Evolutionary conservation across 306 rosid species (phyloP).

Genomic region (Vigna unguiculata): DNA sequence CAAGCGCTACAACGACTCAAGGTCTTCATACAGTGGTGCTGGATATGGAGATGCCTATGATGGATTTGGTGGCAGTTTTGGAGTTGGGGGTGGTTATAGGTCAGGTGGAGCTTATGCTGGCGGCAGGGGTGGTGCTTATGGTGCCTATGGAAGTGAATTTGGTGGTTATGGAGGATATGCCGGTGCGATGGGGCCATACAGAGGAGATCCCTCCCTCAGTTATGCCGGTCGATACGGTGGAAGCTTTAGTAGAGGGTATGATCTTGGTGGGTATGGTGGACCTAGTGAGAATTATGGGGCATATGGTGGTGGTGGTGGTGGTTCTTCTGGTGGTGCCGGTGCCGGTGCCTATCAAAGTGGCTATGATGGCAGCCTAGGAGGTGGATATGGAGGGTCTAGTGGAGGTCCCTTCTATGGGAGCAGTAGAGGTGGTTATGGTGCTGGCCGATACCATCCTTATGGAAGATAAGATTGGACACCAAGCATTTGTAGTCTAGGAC

Average conservation of each 20-base stretch:
- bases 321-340: conserved; percentile 56
- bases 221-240: conserved; percentile 87
- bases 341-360: conserved; percentile 74
- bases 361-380: conserved; percentile 69
- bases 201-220: conserved; percentile 84
- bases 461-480: conserved; percentile 63
- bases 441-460: conserved; percentile 92
- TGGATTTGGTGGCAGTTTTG: conserved; percentile 76
- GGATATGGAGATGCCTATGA: conserved; percentile 85
- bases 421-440: conserved; percentile 82
- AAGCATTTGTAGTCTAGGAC: conserved; percentile 48
- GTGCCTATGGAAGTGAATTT: conserved; percentile 85
- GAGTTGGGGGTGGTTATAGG: conserved; percentile 76
- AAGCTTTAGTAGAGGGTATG: conserved; percentile 83
- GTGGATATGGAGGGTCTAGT: conserved; percentile 77
- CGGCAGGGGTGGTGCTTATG: conserved; percentile 59
- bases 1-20: conserved; percentile 79
- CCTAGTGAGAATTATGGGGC: conserved; percentile 80
- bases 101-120: conserved; percentile 70
- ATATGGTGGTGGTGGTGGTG: conserved; percentile 66
- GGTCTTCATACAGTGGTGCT: conserved; percentile 73
- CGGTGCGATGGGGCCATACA: conserved; percentile 78
- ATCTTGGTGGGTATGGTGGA: conserved; percentile 88
- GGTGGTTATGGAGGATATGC: conserved; percentile 86
- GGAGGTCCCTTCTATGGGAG: conserved; percentile 87